phyloP scores from a whole-genome alignment of 257 asterid species.

The Verbascum thapsus region DNA sequence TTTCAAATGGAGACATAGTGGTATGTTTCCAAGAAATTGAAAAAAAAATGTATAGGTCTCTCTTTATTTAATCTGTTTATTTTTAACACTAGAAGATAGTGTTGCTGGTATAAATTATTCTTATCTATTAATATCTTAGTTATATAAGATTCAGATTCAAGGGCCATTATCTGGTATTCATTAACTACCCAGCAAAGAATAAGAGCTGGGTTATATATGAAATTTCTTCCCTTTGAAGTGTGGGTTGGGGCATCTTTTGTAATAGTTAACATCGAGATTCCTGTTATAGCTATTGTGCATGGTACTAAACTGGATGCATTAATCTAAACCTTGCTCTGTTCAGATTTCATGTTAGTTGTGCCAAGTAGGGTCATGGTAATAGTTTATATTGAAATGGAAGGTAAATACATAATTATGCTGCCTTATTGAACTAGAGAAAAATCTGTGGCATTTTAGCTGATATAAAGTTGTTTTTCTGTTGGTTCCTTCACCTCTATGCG shows the following conservation, averaged over 20 bases:
- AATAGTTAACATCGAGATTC: constrained; percentile 23
- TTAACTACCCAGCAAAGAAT: constrained; percentile 20
- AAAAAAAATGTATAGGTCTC: constrained; percentile 9
- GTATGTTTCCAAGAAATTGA: constrained; percentile 56
- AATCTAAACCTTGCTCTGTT: constrained; percentile 17
- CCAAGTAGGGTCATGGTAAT: constrained; percentile 5
- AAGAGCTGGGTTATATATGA: constrained; percentile 14
- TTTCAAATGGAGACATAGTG: constrained; percentile 95
- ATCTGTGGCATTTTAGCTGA: constrained; percentile 7
- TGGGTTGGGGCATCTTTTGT: neutral
- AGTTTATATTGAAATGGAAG: constrained; percentile 18
- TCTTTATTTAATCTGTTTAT: neutral
- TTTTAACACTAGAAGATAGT: constrained; percentile 4
- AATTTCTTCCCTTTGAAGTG: neutral
- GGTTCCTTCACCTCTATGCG: constrained; percentile 8
- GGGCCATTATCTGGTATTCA: constrained; percentile 9
- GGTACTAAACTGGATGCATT: constrained; percentile 17
- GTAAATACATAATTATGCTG: constrained; percentile 8
- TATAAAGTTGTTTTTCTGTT: constrained; percentile 15
- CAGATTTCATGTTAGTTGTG: constrained; percentile 9
- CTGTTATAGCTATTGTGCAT: neutral
- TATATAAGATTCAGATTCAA: constrained; percentile 14
- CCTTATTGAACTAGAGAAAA: constrained; percentile 18
- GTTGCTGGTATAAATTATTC: constrained; percentile 14
- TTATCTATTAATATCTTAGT: constrained; percentile 18